Base-by-base conservation (phyloP, 176 grass and related monocot species). In the Otatea glauca region DNA sequence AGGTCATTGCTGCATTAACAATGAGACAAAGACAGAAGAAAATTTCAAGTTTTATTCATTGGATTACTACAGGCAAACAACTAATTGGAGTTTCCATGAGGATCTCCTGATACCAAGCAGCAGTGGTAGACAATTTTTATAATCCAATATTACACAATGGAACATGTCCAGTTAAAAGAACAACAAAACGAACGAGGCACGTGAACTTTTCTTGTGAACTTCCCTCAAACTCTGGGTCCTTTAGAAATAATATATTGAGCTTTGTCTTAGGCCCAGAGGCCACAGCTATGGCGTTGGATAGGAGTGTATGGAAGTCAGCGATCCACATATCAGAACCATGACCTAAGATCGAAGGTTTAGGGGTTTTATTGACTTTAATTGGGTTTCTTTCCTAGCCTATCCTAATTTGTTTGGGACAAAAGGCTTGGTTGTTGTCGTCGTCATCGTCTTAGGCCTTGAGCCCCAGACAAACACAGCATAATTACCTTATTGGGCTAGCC, bases 1-100 rank as follows among this genome's bases (percentile, higher is more conserved):
- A 79, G 59, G 80, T 82, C 42, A 88, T 84, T 61, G 9, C 17
- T 79, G 50, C 65, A 61, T 63, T 32, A 87, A 68, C 4, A 66
- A 35, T 1, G n/a, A 76, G 29, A 61, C 17, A 85, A 4, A 65
- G 56, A 89, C 4, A 69, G 7, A 60, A 54, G 8, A 65, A 70
- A 81, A 49, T 50, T 37, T 23, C 5, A 25, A 39, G 56, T 25
- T 18, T 55, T 56, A 44, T 60, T 16, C 68, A 74, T 32, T 49
- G 20, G 39, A 37, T 67, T 72, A 25, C n/a, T 74, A 47, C 47
- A 34, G 20, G 12, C 20, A 74, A 63, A 76, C 5, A 80, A 75
- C 8, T 61, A 49, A 27, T 48, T 15, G 70, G 18, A 45, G 20
- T 41, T 73, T 62, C 41, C 23, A 15, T 17, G 10, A 29, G 24